Base-by-base conservation (phyloP, 2,329 filamentous ascomycete species). In the Trichoderma cornu-damae region DNA sequence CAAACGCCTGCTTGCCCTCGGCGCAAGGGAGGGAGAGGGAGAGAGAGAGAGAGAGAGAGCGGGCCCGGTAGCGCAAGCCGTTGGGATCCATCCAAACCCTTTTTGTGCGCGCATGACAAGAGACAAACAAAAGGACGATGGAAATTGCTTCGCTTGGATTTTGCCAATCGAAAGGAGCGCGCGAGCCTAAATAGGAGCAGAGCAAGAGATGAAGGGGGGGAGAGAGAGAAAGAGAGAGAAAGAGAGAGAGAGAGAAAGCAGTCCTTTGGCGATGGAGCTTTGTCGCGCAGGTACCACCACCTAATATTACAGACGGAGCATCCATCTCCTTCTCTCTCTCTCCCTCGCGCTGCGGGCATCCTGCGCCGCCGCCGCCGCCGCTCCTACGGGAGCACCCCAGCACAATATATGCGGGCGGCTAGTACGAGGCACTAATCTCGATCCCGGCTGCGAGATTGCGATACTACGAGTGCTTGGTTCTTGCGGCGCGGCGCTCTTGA, bases 361-460 rank as follows among this genome's bases (percentile, higher is more conserved):
- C 42, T 28, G 24, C 24, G 24, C 24, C 42, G 42, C 37, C 20
- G n/a, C n/a, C n/a, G n/a, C n/a, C n/a, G n/a, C n/a, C n/a, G n/a
- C n/a, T n/a, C n/a, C n/a, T n/a, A n/a, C n/a, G n/a, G n/a, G n/a
- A n/a, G n/a, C n/a, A 38, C n/a, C 16, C 14, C 37, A 30, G 28
- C 28, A 30, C 16, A 37, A 8, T 7, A 52, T 43, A 43, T 42
- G 51, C 51, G 51, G 42, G 51, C 51, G 51, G 51, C 51, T 55
- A 55, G 34, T 43, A 34, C 14, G 40, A 53, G 20, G 28, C 38
- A 28, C 50, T 7, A 55, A 55, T 55, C 51, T 55, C 51, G 51
- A 55, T 55, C 40, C 51, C 51, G 51, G 51, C 51, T 55, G 32
- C 22, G 30, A 55, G 40, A 55, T 55, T 55, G 42, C 51, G 51